Evolutionary conservation across 2,329 filamentous ascomycete genomes (phyloP).

Genomic region (Tricladium varicosporioides): DNA sequence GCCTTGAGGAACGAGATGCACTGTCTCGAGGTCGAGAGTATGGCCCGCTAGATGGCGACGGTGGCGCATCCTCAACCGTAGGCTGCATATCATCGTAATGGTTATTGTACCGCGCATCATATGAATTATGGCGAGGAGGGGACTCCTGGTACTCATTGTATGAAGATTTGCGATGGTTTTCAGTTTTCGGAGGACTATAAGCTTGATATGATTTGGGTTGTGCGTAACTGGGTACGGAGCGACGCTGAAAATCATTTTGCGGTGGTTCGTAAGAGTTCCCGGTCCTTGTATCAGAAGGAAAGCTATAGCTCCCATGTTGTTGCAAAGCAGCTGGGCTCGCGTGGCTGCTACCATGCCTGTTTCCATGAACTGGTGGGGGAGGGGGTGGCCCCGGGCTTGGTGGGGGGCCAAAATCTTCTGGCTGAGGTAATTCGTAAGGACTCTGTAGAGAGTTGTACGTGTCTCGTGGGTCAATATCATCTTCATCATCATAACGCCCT

Average conservation of each 20-base stretch:
- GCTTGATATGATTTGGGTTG: conserved; percentile 29
- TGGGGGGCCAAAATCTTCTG: conserved; percentile 29
- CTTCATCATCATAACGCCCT: conserved; percentile 20
- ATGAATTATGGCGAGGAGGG: conserved; percentile 34
- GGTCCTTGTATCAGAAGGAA: conserved; percentile 16
- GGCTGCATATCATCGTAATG: conserved; percentile 45
- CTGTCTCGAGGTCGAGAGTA: conserved; percentile 20
- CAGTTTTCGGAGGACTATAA: conserved; percentile 26
- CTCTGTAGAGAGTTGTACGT: conserved; percentile 23
- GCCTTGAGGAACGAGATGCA: conserved; percentile 20
- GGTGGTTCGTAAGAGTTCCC: conserved; percentile 22
- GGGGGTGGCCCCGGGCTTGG: conserved; percentile 35
- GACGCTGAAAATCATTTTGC: conserved; percentile 22
- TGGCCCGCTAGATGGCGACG: conserved; percentile 25
- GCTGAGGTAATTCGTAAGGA: conserved; percentile 30
- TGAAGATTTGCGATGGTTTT: conserved; percentile 24
- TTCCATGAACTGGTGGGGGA: conserved; percentile 34
- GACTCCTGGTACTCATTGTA: conserved; percentile 29
- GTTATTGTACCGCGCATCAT: conserved; percentile 35
- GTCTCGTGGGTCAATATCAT: conserved; percentile 24
- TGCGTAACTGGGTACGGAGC: conserved; percentile 27
- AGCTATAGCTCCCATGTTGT: conserved; percentile 25
- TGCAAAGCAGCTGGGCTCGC: conserved; percentile 21
- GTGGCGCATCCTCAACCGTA: conserved; percentile 43
- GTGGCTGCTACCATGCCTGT: conserved; percentile 23